phyloP scores from a whole-genome alignment of 495 filamentous ascomycete genomes.

The Neurospora discreta region DNA sequence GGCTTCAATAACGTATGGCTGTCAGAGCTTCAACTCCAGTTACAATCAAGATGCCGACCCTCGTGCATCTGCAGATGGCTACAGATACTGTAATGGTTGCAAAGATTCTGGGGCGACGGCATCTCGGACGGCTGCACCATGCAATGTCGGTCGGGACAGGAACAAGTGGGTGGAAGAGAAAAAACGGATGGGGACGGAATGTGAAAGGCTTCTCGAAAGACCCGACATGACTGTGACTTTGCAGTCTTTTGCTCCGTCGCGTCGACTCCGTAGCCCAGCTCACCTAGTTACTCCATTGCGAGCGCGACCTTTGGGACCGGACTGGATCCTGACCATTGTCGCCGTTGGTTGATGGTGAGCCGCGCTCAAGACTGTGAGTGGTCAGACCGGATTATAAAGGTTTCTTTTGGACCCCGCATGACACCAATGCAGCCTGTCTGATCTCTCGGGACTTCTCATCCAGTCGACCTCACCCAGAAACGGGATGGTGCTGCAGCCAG shows the following conservation, averaged over 20 bases:
- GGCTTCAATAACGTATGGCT: slow-evolving; percentile 17
- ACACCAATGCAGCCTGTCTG: not conserved
- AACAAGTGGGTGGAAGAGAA: not conserved
- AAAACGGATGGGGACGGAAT: not conserved
- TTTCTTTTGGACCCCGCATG: not conserved
- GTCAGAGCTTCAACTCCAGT: slow-evolving; percentile 16
- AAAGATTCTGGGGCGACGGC: not conserved
- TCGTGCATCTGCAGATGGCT: slow-evolving; percentile 6
- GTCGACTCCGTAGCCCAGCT: not conserved
- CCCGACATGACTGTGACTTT: not conserved
- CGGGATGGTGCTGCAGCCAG: not conserved
- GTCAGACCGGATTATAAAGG: not conserved
- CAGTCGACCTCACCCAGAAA: not conserved
- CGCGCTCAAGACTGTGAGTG: not conserved
- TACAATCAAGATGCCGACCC: not conserved
- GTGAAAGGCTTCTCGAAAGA: not conserved
- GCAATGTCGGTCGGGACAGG: not conserved
- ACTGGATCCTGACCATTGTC: not conserved
- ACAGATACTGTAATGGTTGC: not conserved
- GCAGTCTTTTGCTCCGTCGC: not conserved
- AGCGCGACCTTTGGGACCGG: not conserved
- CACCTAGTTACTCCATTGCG: not conserved
- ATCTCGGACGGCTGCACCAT: not conserved
- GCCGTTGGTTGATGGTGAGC: not conserved
- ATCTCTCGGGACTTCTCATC: not conserved